Evolutionary conservation across 129 eudicot species (phyloP).

Genomic region (Smallanthus sonchifolius): DNA sequence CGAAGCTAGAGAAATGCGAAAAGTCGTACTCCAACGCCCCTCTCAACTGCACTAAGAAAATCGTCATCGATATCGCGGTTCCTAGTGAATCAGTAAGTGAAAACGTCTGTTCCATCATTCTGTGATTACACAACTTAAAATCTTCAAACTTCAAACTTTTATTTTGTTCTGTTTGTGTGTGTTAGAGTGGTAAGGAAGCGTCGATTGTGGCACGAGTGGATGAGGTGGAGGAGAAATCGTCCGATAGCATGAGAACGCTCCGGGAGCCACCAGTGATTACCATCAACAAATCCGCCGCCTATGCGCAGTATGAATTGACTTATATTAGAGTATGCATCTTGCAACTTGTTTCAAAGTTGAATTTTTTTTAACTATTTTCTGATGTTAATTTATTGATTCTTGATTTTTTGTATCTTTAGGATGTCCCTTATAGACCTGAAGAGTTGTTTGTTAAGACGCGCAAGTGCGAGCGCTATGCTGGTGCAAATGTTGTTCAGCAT

Average conservation of each 20-base stretch:
- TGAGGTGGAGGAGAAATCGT: constrained; percentile 62
- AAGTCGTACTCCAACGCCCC: constrained; percentile 23
- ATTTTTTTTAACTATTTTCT: not conserved
- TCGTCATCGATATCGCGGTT: constrained; percentile 68
- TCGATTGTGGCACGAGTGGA: constrained; percentile 67
- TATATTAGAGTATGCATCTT: constrained; percentile 62
- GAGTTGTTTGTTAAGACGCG: constrained; percentile 66
- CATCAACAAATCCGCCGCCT: constrained; percentile 67
- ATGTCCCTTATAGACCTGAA: constrained; percentile 68
- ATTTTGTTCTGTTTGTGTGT: not conserved
- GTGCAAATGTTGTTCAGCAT: constrained; percentile 44
- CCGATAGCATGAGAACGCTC: constrained; percentile 57
- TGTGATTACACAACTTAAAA: not conserved
- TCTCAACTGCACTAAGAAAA: constrained; percentile 69
- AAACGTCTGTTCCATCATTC: not conserved
- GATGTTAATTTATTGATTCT: not conserved
- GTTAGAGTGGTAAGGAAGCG: constrained; percentile 81
- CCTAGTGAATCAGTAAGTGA: constrained; percentile 66
- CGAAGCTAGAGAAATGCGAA: constrained; percentile 71
- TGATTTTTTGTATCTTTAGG: constrained; percentile 29
- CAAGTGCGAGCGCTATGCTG: constrained; percentile 71
- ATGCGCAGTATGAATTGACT: constrained; percentile 68
- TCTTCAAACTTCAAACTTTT: not conserved
- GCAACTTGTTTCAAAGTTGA: constrained; percentile 1
- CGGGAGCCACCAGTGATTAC: constrained; percentile 80